These are phyloP conservation scores for Boeremia exigua DNA, from an alignment of 2,329 filamentous ascomycete species.

Conservation along the genomic window DNA sequence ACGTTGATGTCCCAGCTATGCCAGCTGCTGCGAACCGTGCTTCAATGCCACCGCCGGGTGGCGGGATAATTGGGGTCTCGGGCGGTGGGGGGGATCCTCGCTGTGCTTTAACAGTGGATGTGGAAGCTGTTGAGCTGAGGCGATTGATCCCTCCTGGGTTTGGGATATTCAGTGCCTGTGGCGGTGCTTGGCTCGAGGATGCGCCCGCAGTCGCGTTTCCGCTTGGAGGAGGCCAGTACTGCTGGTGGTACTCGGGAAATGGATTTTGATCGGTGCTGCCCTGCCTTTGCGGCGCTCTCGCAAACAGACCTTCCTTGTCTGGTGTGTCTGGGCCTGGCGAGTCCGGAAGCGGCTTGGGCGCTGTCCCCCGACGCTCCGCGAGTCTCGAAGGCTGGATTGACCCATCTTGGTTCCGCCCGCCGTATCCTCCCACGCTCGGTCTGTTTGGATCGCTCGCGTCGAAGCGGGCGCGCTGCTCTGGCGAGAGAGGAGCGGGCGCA, in stretches of 20 bases:
- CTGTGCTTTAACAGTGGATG: conserved; percentile 88
- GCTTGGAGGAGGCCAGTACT: conserved; percentile 63
- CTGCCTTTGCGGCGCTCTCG: conserved; percentile 60
- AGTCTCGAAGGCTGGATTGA: conserved; percentile 64
- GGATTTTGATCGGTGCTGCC: conserved; percentile 45
- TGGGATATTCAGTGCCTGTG: conserved; percentile 56
- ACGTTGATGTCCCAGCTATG: conserved; percentile 82
- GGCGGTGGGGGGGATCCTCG: conserved; percentile 93
- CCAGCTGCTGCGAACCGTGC: conserved; percentile 89
- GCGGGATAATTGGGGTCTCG: conserved; percentile 82
- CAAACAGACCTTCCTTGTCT: conserved; percentile 81
- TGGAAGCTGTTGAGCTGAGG: conserved; percentile 84
- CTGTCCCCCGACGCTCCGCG: conserved; percentile 82
- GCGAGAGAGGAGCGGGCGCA: conserved; percentile 37
- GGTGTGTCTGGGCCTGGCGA: conserved; percentile 77
- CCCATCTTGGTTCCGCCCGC: conserved; percentile 39
- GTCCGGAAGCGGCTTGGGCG: conserved; percentile 81
- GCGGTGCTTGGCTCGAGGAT: conserved; percentile 32
- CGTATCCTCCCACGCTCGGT: conserved; percentile 56
- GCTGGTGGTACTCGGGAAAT: conserved; percentile 63
- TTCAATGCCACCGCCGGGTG: conserved; percentile 83
- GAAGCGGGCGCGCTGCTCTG: conserved; percentile 51
- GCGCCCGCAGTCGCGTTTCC: conserved; percentile 16
- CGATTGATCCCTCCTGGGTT: conserved; percentile 64
- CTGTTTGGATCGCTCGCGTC: conserved; percentile 57